Evolutionary conservation across 768 basidiomycete genomes (phyloP).

Genomic region (Paxillus rubicundulus): DNA sequence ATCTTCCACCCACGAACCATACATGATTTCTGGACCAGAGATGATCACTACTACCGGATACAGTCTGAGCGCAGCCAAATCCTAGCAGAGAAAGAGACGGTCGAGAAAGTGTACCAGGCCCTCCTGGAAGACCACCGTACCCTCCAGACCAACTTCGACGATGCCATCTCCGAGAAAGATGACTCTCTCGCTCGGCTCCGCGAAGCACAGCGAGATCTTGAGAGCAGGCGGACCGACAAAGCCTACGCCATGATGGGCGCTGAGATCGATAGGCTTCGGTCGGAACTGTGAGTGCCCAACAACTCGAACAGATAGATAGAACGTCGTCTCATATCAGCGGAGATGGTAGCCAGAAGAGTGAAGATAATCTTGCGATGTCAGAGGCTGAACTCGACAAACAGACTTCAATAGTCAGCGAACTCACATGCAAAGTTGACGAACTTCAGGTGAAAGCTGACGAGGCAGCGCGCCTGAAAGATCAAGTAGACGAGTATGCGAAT

Average conservation of each 20-base stretch:
- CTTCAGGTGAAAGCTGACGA: conserved; percentile 76
- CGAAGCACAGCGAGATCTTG: conserved; percentile 56
- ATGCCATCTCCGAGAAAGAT: conserved; percentile 73
- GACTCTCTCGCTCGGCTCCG: conserved; percentile 65
- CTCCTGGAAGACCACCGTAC: conserved; percentile 73
- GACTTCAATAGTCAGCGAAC: conserved; percentile 59
- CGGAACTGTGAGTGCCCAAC: conserved; percentile 70
- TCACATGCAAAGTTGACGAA: conserved; percentile 80
- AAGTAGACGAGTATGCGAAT: conserved; percentile 78
- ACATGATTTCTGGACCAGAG: conserved; percentile 43
- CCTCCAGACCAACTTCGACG: conserved; percentile 76
- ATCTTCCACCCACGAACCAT: conserved; percentile 4
- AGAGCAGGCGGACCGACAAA: conserved; percentile 63
- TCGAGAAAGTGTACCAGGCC: conserved; percentile 76
- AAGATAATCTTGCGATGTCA: conserved; percentile 81
- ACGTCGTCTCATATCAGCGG: conserved; percentile 26
- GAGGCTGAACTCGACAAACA: conserved; percentile 86
- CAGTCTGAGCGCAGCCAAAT: conserved; percentile 79
- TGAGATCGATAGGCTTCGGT: conserved; percentile 78
- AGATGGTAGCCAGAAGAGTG: conserved; percentile 80
- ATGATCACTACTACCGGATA: conserved; percentile 85
- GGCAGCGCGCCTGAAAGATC: conserved; percentile 79
- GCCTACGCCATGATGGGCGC: conserved; percentile 72
- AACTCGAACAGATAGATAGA: background rate
- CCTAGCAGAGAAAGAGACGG: conserved; percentile 78